Base-by-base conservation (phyloP, 2,329 filamentous ascomycete species). In the Fonsecaea erecta region DNA sequence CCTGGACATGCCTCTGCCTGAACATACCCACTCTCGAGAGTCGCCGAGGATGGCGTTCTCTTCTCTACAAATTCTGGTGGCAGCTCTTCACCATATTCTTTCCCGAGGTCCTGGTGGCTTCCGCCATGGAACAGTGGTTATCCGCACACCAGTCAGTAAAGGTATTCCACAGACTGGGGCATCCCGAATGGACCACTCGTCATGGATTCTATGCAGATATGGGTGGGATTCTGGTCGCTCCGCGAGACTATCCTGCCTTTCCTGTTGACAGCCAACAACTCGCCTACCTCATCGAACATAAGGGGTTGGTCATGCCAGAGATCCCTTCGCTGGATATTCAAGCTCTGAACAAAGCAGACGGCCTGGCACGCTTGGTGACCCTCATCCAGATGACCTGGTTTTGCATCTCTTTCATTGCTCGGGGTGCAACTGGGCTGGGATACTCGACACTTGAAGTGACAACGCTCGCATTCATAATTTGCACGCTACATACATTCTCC, bases 141-240 rank as follows among this genome's bases (percentile, higher is more conserved):
- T 51, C 54, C 63, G 0, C 78, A 74, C 26, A 77, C 77, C 8
- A 64, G 73, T 8, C 60, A 67, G 32, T 78, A 12, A 46, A 5
- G n/a, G 9, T 60, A 2, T 32, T 30, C 26, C 57, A 30, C 24
- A 48, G 30, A 11, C 34, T 34, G 14, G 52, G 30, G 1, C 34
- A 40, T 7, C 21, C 34, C 21, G 48, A 73, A 3, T 82, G 80
- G 79, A 80, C 76, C 0, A 69, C 77, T 46, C 74, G 55, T 8
- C 75, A 81, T 57, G 77, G 74, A 0, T 81, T 81, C 66, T 79
- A 75, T 59, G 77, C 74, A 7, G 76, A 80, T 58, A 79, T 77
- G 74, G 79, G 80, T 0, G 79, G 79, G 3, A 75, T 80, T 57
- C 30, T 74, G 1, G 69, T 81, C 0, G 55, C 71, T 11, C 71